A percentile compares a stretch with the other conserved stretches of the same genome.
Conservation (phyloP, 441 rosid species). For the Iberis amara region DNA sequence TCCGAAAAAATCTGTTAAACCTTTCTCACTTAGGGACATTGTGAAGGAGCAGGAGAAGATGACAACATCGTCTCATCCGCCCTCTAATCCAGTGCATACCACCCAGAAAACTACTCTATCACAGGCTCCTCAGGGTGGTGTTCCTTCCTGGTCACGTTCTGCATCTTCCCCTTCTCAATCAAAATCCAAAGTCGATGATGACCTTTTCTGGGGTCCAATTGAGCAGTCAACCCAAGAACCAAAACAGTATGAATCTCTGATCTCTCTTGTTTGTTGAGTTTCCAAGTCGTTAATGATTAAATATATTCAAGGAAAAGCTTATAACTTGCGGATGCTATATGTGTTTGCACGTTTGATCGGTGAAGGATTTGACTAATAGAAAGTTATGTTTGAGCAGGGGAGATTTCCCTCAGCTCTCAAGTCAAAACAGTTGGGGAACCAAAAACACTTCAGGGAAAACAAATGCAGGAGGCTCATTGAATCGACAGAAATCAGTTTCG, state of each 20-base stretch:
- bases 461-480: slow-evolving; percentile 44
- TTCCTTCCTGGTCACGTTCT: slow-evolving; percentile 51
- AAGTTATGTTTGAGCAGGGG: slow-evolving; percentile 40
- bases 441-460: slow-evolving; percentile 58
- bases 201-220: slow-evolving; percentile 92
- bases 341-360: background rate
- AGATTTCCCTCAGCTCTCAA: slow-evolving; percentile 58
- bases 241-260: slow-evolving; percentile 59
- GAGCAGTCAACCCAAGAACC: slow-evolving; percentile 70
- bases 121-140: slow-evolving; percentile 39
- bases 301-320: background rate
- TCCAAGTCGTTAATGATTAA: background rate
- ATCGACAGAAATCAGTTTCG: slow-evolving; percentile 63
- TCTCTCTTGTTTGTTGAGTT: slow-evolving; percentile 10
- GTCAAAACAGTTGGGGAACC: slow-evolving; percentile 66
- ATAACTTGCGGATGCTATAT: background rate
- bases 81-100: slow-evolving; percentile 43
- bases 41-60: slow-evolving; percentile 85
- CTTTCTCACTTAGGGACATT: slow-evolving; percentile 84
- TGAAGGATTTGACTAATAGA: slow-evolving; percentile 13
- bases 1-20: slow-evolving; percentile 54
- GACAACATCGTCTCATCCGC: slow-evolving; percentile 38
- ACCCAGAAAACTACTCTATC: slow-evolving; percentile 54
- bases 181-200: slow-evolving; percentile 69
- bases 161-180: slow-evolving; percentile 56